Evolutionary conservation across 768 basidiomycete genomes (phyloP).

Genomic region (Hygrocybe punicea): DNA sequence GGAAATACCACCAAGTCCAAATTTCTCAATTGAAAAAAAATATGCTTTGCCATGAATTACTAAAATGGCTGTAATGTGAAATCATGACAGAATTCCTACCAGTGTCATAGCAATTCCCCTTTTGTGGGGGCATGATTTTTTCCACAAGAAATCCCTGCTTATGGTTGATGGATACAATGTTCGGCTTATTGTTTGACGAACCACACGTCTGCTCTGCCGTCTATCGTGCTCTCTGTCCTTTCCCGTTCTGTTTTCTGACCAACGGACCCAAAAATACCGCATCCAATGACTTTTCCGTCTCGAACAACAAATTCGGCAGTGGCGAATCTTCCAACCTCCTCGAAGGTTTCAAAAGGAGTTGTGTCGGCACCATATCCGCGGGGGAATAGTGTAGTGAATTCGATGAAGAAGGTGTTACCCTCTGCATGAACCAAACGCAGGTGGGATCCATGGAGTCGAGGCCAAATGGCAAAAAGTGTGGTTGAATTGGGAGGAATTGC

Average conservation of each 20-base stretch:
- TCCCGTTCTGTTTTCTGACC: constrained; percentile 18
- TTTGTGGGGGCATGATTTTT: too few species aligned
- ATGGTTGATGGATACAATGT: too few species aligned
- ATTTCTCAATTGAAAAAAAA: too few species aligned
- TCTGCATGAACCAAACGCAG: constrained; percentile 25
- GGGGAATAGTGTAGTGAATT: constrained; percentile 30
- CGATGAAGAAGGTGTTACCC: constrained; percentile 19
- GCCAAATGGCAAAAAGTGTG: constrained; percentile 30
- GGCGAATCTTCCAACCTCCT: neutral
- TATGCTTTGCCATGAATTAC: too few species aligned
- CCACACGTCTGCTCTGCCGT: constrained; percentile 31
- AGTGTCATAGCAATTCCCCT: too few species aligned
- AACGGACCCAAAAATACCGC: constrained; percentile 21
- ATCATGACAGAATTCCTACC: too few species aligned
- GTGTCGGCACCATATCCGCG: constrained; percentile 37
- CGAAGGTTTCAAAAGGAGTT: constrained; percentile 29
- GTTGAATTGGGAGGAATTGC: constrained; percentile 16
- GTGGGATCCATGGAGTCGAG: constrained; percentile 38
- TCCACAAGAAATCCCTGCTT: too few species aligned
- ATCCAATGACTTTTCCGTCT: constrained; percentile 27
- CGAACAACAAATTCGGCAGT: constrained; percentile 24
- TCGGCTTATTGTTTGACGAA: constrained; percentile 9
- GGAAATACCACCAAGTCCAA: too few species aligned
- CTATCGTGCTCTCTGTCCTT: constrained; percentile 18
- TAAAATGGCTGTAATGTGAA: too few species aligned